Evolutionary conservation across 495 filamentous ascomycete genomes (phyloP).

Genomic region (Parmelia sp.): DNA sequence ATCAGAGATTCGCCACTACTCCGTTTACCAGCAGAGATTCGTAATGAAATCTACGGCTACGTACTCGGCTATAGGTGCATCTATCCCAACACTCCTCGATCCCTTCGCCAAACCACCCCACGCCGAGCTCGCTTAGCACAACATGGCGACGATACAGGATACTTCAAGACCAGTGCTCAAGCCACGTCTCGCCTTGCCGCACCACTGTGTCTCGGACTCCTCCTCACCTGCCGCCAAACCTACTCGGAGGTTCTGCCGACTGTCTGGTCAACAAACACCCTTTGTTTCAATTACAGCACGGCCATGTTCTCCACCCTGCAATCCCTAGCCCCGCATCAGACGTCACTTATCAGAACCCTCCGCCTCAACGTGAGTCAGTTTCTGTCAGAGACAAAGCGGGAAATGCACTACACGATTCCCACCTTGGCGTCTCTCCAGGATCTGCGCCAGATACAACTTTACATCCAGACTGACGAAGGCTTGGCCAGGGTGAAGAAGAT

Average conservation of each 20-base stretch:
- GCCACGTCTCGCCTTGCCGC: neutral
- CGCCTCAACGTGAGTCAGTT: neutral
- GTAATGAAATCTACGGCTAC: neutral
- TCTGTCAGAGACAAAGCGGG: neutral
- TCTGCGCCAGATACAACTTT: neutral
- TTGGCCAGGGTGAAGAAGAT: too few relatives aligned
- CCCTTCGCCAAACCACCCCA: neutral
- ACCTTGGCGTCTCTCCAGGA: neutral
- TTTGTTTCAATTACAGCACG: neutral
- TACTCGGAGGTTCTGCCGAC: neutral
- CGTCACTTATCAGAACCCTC: neutral
- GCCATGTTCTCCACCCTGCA: neutral
- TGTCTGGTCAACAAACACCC: neutral
- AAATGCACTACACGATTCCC: too few relatives aligned
- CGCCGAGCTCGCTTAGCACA: neutral
- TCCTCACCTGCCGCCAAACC: neutral
- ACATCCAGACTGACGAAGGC: neutral
- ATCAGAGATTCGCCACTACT: neutral
- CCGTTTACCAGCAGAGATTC: neutral
- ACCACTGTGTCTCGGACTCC: neutral
- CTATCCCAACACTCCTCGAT: neutral
- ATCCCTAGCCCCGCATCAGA: neutral
- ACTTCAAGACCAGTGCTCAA: neutral
- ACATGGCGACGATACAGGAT: neutral
- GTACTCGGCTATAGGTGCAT: neutral